These are phyloP conservation scores for Helicostylum pulchrum DNA, from an alignment of 192 early-diverging fungal species.

Conservation along the genomic window DNA sequence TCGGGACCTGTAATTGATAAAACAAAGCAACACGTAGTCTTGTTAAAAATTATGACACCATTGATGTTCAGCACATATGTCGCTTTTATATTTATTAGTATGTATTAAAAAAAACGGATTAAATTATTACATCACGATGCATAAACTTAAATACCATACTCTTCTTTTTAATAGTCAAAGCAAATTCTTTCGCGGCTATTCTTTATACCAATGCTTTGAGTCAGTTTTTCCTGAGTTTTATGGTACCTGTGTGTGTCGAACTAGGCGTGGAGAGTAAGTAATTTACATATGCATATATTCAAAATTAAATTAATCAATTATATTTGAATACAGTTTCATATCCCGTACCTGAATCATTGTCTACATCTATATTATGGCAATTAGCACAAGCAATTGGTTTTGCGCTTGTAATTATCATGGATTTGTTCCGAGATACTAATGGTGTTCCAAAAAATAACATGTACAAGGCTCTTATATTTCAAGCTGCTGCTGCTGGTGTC, in stretches of 20 bases:
- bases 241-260: conserved; percentile 33
- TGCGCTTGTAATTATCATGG: conserved; percentile 33
- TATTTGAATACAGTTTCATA: conserved; percentile 24
- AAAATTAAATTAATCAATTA: neutral
- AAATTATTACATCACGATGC: neutral
- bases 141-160: neutral
- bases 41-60: conserved; percentile 28
- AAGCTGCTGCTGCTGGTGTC: conserved; percentile 19
- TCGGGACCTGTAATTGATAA: conserved; percentile 33
- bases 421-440: conserved; percentile 19
- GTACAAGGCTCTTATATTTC: conserved; percentile 25
- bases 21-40: conserved; percentile 31
- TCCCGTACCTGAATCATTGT: conserved; percentile 31
- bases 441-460: conserved; percentile 24
- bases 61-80: conserved; percentile 24
- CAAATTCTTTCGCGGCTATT: conserved; percentile 24
- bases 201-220: conserved; percentile 22
- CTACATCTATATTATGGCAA: conserved; percentile 34
- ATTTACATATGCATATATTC: neutral
- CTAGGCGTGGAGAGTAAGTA: conserved; percentile 29
- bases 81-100: conserved; percentile 26
- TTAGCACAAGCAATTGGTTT: conserved; percentile 33
- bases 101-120: neutral
- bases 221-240: conserved; percentile 32
- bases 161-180: conserved; percentile 20